These are phyloP conservation scores for Puccinia hordei DNA, from an alignment of 1,284 basidiomycete genomes.

Conservation along the genomic window DNA sequence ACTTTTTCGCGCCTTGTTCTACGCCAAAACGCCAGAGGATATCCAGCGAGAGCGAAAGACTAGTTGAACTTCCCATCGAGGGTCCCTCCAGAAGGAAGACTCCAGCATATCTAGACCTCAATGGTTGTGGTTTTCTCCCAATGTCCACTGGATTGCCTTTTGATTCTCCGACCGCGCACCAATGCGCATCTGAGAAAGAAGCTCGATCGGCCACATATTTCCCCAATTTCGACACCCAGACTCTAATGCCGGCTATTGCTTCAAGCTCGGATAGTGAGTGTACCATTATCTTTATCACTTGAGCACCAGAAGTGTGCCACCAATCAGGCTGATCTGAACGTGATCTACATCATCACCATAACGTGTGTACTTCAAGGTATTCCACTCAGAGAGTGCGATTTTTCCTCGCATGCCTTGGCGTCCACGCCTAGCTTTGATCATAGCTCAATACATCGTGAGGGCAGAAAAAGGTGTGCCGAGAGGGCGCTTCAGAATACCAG, in stretches of 20 bases:
- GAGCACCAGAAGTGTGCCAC: background rate
- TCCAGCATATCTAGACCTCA: background rate
- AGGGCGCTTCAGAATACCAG: background rate
- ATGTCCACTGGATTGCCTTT: conserved; percentile 5
- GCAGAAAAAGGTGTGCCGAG: background rate
- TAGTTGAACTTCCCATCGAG: conserved; percentile 5
- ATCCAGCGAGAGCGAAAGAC: background rate
- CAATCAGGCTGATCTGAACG: background rate
- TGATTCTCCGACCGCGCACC: conserved; percentile 16
- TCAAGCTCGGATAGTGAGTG: conserved; percentile 21
- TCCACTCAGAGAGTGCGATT: background rate
- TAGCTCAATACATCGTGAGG: background rate
- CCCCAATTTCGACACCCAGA: background rate
- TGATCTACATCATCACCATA: background rate
- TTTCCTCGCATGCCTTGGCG: background rate
- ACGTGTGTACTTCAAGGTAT: background rate
- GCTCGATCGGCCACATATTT: background rate
- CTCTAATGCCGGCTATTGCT: background rate
- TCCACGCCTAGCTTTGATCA: conserved; percentile 8
- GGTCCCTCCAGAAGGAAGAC: conserved; percentile 19
- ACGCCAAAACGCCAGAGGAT: conserved; percentile 28
- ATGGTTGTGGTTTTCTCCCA: background rate
- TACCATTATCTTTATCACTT: background rate
- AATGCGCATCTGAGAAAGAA: conserved; percentile 2
- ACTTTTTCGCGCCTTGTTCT: conserved; percentile 20